phyloP scores from a whole-genome alignment of 345 rosid genomes.

The Melaleuca quinquenervia region DNA sequence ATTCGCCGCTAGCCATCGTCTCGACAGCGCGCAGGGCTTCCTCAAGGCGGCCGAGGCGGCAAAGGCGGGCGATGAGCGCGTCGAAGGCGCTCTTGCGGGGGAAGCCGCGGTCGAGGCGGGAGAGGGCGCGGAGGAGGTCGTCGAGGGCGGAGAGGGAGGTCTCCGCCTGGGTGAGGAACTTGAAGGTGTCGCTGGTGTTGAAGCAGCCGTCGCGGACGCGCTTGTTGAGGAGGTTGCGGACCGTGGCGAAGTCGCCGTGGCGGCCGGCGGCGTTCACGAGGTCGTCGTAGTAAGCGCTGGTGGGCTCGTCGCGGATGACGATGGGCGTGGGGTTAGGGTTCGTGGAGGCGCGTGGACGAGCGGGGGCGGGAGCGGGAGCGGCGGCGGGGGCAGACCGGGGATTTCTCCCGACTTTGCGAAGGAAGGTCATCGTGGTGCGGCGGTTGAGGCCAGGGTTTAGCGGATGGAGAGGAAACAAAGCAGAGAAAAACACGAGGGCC shows the following conservation, averaged over 20 bases:
- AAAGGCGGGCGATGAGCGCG: constrained; percentile 46
- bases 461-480: background rate
- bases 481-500: background rate
- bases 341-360: constrained; percentile 12
- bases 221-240: constrained; percentile 48
- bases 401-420: background rate
- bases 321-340: background rate
- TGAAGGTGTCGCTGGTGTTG: constrained; percentile 61
- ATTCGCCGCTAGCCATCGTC: constrained; percentile 19
- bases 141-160: constrained; percentile 30
- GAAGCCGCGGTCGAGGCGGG: constrained; percentile 40
- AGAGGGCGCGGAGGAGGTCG: constrained; percentile 27
- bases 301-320: constrained; percentile 23
- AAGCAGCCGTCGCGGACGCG: constrained; percentile 39
- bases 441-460: background rate
- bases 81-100: constrained; percentile 44
- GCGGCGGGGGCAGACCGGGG: background rate
- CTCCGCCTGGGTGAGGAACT: constrained; percentile 36
- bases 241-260: constrained; percentile 36
- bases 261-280: constrained; percentile 36
- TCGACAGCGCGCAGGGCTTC: constrained; percentile 30
- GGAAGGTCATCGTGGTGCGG: background rate
- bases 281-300: constrained; percentile 46
- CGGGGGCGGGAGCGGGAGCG: constrained; percentile 1
- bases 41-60: constrained; percentile 29